Evolutionary conservation across 2,329 filamentous ascomycete genomes (phyloP), one percentile per base, ranked within the genome.

Genomic region (Penicillium sp.): DNA sequence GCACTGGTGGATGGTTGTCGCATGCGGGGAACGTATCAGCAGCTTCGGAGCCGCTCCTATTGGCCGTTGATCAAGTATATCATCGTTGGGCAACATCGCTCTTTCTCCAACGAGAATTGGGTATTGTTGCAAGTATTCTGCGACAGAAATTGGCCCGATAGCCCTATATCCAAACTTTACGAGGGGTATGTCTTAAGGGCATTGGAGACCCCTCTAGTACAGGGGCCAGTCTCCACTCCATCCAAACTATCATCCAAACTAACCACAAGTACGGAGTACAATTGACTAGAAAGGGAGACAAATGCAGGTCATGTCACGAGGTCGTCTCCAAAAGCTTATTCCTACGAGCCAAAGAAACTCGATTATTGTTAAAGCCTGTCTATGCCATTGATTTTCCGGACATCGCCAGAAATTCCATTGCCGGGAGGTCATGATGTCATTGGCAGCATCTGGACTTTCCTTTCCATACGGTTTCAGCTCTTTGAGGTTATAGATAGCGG

Each of bases 1-100:
- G 44, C 59, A 60, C 19, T 38, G 42, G 50, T 49, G 44, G 56
- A 26, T 24, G 9, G 45, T 49, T 40, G 56, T 60, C 53, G 54
- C 50, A 57, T 57, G 57, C 45, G 57, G 58, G 56, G 61, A 57
- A 56, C 42, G 44, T 35, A 66, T 65, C 64, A 66, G 57, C 59
- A 61, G 38, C 55, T 50, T 68, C 61, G 33, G 30, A 47, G 9
- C 17, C 6, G 8, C 35, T 22, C 45, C 49, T 47, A 62, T 62
- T 62, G 60, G 60, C 53, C 37, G n/a, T 40, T 4, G 53, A 24
- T 49, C 37, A 56, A 56, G 58, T 60, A 56, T 60, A 60, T 45
- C 37, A 26, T 17, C 26, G 40, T 22, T 30, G 35, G 50, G 33
- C 35, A 22, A 26, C 50, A 53, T 19, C n/a, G 8, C 13, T 26